Conservation (phyloP, 805 yeast genomes). For the Brettanomyces naardenensis region DNA sequence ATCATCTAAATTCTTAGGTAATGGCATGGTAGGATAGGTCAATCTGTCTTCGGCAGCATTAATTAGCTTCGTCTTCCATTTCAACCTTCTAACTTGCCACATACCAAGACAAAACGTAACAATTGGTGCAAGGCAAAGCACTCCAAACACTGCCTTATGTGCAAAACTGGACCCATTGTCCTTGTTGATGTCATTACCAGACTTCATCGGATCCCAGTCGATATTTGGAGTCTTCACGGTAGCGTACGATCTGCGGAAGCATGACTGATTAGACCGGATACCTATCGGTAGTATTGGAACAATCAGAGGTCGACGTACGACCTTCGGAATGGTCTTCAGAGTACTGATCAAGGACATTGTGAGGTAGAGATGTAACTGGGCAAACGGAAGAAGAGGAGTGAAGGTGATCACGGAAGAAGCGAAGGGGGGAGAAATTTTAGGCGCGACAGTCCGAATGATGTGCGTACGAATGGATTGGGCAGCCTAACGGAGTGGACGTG, state of each 20-base stretch:
- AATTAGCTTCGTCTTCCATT: slow-evolving; percentile 83
- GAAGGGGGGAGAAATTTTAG: too few species aligned
- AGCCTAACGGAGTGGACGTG: too few species aligned
- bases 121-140: slow-evolving; percentile 73
- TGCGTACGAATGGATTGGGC: too few species aligned
- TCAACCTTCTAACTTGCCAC: slow-evolving; percentile 83
- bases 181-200: slow-evolving; percentile 32
- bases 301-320: too few species aligned
- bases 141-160: slow-evolving; percentile 23
- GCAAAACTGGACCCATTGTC: slow-evolving; percentile 16
- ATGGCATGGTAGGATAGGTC: slow-evolving; percentile 59
- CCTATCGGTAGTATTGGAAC: too few species aligned
- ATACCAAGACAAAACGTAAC: slow-evolving; percentile 80
- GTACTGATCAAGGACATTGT: too few species aligned
- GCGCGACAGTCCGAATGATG: too few species aligned
- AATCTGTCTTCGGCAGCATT: slow-evolving; percentile 77
- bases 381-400: too few species aligned
- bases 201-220: slow-evolving; percentile 77
- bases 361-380: too few species aligned
- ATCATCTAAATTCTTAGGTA: slow-evolving; percentile 62
- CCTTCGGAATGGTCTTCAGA: too few species aligned
- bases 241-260: slow-evolving; percentile 18
- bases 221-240: slow-evolving; percentile 57
- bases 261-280: too few species aligned
- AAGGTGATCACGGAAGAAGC: too few species aligned